Evolutionary conservation across 228 moss, liverwort and hornwort species (phyloP).

Genomic region (Sphagnum fallax): DNA sequence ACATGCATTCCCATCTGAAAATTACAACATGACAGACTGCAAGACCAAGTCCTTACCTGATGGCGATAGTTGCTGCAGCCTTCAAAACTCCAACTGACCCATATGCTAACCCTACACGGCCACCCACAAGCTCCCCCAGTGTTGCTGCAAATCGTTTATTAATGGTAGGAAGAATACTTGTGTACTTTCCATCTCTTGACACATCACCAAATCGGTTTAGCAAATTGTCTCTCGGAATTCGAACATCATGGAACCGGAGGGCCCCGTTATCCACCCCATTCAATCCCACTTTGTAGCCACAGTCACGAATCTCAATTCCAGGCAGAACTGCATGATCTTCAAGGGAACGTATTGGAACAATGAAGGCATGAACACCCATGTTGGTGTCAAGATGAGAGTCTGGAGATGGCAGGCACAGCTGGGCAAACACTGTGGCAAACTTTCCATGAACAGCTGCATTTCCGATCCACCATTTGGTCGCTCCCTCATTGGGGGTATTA

Average conservation of each 20-base stretch:
- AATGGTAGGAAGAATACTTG: slow-evolving; percentile 66
- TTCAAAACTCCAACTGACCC: slow-evolving; percentile 84
- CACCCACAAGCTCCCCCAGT: slow-evolving; percentile 80
- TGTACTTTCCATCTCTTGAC: slow-evolving; percentile 63
- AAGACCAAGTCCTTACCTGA: slow-evolving; percentile 20
- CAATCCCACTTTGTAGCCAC: slow-evolving; percentile 80
- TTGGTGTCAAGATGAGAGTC: slow-evolving; percentile 60
- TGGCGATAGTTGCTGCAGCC: slow-evolving; percentile 66
- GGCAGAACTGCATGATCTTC: slow-evolving; percentile 65
- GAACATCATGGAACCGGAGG: slow-evolving; percentile 60
- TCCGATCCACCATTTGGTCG: slow-evolving; percentile 87
- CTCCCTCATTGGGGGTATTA: slow-evolving; percentile 73
- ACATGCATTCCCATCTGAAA: not conserved
- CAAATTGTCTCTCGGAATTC: slow-evolving; percentile 67
- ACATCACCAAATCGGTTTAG: slow-evolving; percentile 83
- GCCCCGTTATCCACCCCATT: slow-evolving; percentile 87
- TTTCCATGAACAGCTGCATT: slow-evolving; percentile 83
- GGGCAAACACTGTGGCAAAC: slow-evolving; percentile 78
- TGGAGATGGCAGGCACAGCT: slow-evolving; percentile 58
- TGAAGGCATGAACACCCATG: slow-evolving; percentile 85
- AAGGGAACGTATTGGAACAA: slow-evolving; percentile 73
- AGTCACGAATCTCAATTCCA: slow-evolving; percentile 77
- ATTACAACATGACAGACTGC: not conserved
- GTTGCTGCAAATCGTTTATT: slow-evolving; percentile 84
- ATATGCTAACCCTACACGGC: slow-evolving; percentile 70